These are phyloP conservation scores for Stenogyne calaminthoides DNA, from an alignment of 305 asterid genomes.

Conservation along the genomic window DNA sequence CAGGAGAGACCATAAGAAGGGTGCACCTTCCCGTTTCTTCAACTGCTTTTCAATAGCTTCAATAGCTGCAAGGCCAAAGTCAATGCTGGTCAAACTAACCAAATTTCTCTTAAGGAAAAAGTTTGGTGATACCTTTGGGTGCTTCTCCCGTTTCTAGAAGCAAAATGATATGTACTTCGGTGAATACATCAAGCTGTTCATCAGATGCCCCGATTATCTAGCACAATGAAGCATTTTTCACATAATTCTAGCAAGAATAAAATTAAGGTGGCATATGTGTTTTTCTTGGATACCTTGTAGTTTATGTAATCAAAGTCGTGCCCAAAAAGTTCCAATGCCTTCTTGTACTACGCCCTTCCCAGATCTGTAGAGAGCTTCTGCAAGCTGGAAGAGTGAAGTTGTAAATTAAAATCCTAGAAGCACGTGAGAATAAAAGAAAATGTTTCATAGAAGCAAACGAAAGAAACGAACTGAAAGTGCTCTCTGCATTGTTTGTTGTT, in stretches of 20 bases:
- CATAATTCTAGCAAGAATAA: background rate
- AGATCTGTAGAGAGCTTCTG: conserved; percentile 68
- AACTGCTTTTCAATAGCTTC: conserved; percentile 71
- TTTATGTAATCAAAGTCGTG: conserved; percentile 58
- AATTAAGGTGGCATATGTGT: background rate
- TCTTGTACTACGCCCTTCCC: conserved; percentile 69
- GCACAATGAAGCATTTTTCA: conserved; percentile 25
- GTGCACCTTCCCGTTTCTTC: conserved; percentile 71
- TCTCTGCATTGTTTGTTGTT: conserved; percentile 60
- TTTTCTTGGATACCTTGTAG: conserved; percentile 62
- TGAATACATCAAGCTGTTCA: conserved; percentile 91
- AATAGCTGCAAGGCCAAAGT: conserved; percentile 48
- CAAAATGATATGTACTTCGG: conserved; percentile 64
- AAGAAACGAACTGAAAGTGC: conserved; percentile 62
- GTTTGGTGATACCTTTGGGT: conserved; percentile 46
- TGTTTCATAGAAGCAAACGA: conserved; percentile 13
- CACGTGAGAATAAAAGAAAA: background rate
- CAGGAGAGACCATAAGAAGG: conserved; percentile 86
- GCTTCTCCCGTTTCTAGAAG: conserved; percentile 64
- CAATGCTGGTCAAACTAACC: conserved; percentile 12
- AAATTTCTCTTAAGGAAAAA: background rate
- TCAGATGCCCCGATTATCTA: conserved; percentile 96
- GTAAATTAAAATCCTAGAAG: conserved; percentile 9
- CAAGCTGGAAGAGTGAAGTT: conserved; percentile 65
- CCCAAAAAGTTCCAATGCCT: conserved; percentile 67